A percentile compares a stretch with the other conserved stretches of the same genome.
Evolutionary conservation across 371 early-diverging fungal species (phyloP).

Genomic region (Fennellomyces sp.): DNA sequence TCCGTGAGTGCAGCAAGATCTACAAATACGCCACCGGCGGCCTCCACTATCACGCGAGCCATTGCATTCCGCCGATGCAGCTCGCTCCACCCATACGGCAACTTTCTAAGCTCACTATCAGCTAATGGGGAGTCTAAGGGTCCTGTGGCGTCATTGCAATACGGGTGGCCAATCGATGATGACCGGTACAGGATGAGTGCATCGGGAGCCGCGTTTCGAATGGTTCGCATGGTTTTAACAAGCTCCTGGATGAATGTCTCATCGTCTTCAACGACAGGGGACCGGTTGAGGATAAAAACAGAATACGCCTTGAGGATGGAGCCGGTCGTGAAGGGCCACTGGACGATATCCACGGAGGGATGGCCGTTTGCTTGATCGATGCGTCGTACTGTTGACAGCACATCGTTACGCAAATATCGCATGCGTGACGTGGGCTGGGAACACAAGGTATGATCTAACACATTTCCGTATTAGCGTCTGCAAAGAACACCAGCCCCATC

Average conservation of each 20-base stretch:
- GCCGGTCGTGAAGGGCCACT: constrained; percentile 52
- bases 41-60: constrained; percentile 56
- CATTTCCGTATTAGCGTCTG: too few relatives aligned
- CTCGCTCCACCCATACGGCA: constrained; percentile 63
- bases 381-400: constrained; percentile 44
- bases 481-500: not conserved
- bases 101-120: constrained; percentile 35
- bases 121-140: constrained; percentile 32
- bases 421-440: constrained; percentile 25
- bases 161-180: constrained; percentile 50
- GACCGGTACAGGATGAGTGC: constrained; percentile 56
- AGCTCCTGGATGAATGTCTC: constrained; percentile 43
- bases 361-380: constrained; percentile 39
- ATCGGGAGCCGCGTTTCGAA: constrained; percentile 44
- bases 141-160: constrained; percentile 38
- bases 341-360: constrained; percentile 39
- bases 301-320: constrained; percentile 39
- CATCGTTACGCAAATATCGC: constrained; percentile 59
- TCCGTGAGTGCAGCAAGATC: constrained; percentile 58
- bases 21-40: constrained; percentile 60
- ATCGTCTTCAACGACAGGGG: constrained; percentile 48
- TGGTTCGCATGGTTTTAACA: constrained; percentile 44
- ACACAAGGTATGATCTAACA: constrained; percentile 51
- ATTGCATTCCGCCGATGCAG: constrained; percentile 54
- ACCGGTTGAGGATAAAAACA: constrained; percentile 57